These are phyloP conservation scores for Pseudogymnoascus sp. DNA, from an alignment of 2,329 filamentous ascomycete species.

Conservation along the genomic window DNA sequence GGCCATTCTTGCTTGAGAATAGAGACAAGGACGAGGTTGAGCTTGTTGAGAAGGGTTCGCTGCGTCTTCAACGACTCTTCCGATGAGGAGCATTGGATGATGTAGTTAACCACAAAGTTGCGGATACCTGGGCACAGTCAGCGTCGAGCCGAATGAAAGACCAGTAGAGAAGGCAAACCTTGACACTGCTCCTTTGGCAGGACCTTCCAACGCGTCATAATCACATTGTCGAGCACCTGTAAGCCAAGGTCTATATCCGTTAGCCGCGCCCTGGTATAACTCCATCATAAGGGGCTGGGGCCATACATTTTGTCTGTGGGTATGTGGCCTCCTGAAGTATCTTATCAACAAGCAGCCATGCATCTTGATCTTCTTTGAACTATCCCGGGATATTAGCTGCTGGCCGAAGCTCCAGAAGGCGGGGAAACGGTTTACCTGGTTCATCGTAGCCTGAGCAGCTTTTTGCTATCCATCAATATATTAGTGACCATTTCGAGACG, in stretches of 20 bases:
- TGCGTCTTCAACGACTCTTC: constrained; percentile 81
- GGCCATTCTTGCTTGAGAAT: constrained; percentile 99
- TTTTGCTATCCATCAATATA: constrained; percentile 65
- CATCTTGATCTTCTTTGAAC: constrained; percentile 99
- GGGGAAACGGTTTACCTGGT: constrained; percentile 58
- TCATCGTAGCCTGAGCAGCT: constrained; percentile 83
- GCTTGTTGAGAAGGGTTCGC: constrained; percentile 90
- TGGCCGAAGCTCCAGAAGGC: neutral
- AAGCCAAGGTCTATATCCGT: constrained; percentile 68
- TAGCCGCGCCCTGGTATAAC: neutral
- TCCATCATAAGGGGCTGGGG: constrained; percentile 1
- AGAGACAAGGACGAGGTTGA: constrained; percentile 93
- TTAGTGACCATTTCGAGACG: constrained; percentile 27
- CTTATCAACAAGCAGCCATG: constrained; percentile 95
- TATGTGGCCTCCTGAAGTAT: constrained; percentile 90
- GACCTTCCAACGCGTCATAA: constrained; percentile 98
- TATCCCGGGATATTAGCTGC: constrained; percentile 33
- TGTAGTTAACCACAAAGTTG: constrained; percentile 98
- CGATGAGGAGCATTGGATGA: constrained; percentile 83
- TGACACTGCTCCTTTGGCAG: constrained; percentile 92
- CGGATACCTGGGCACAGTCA: constrained; percentile 64
- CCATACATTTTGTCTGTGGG: constrained; percentile 89
- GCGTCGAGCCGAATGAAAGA: neutral
- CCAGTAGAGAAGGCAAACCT: constrained; percentile 44
- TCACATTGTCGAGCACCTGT: constrained; percentile 95